Evolutionary conservation across 2,329 filamentous ascomycete species (phyloP), one percentile per base, ranked within the genome.

Genomic region (Elsinoe australis): DNA sequence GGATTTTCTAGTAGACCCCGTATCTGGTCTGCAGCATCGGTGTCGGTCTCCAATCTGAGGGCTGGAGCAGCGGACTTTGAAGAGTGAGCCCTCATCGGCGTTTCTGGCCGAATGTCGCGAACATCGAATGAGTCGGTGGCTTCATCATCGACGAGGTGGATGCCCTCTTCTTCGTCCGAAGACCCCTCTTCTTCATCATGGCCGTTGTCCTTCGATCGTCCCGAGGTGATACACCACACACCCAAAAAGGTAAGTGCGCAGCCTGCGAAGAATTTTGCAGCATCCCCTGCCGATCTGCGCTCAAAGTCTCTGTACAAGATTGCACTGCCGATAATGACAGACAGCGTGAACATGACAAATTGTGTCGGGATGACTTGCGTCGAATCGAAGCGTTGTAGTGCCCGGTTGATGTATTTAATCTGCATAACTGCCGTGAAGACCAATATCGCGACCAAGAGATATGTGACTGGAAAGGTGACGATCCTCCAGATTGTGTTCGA

Each of bases 301-400:
- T 96, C 86, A 59, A 98, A 98, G 64, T 98, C 92, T 42, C 90
- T 82, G 63, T 96, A 98, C 4, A 98, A 70, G 6, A 98, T 76
- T 1, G 90, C 90, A 59, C 89, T 95, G 49, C 92, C 92, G 45
- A 95, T 75, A 57, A 98, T 96, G 53, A 96, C 92, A 4, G 86
- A 94, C 5, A 98, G 74, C 0, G 92, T 98, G 64, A 98, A 98
- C 54, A 94, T 78, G 42, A 98, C 92, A 58, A 98, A 98, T 61
- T 98, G 92, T 10, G 92, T 92, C 0, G 92, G 92, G 54, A 98
- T 98, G 56, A 98, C 92, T 64, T 95, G 88, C 0, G 92, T 98
- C 5, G 92, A 95, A 65, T 95, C 87, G 69, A 96, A 98, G 38
- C 86, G 81, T 63, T 95, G 89, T 46, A 98, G 72, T 1, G 83